phyloP scores from a whole-genome alignment of 2,329 filamentous ascomycete species.

The Cryphonectria nitschkei region DNA sequence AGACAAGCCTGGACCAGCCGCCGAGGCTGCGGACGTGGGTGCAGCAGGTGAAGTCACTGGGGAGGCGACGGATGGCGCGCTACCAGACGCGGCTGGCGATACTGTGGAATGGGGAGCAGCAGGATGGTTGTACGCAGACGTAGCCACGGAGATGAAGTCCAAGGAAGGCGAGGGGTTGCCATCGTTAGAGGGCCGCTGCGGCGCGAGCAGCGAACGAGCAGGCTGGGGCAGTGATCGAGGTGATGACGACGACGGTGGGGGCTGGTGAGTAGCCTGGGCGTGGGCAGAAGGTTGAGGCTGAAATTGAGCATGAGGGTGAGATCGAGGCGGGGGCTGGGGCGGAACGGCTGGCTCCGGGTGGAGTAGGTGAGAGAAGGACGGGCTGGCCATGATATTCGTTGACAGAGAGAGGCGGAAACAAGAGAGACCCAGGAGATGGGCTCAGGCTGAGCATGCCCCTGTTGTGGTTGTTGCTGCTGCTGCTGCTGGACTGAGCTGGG shows the following conservation, averaged over 20 bases:
- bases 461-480: neutral
- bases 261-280: neutral
- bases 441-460: neutral
- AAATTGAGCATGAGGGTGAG: conserved; percentile 1
- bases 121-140: conserved; percentile 15
- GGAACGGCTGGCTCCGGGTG: conserved; percentile 21
- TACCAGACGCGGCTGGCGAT: conserved; percentile 22
- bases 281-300: conserved; percentile 11
- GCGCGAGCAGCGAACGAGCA: neutral
- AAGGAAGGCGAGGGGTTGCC: neutral
- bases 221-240: conserved; percentile 6
- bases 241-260: neutral
- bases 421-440: neutral
- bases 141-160: neutral
- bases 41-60: conserved; percentile 31
- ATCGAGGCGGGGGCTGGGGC: neutral
- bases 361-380: conserved; percentile 31
- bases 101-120: conserved; percentile 17
- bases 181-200: neutral
- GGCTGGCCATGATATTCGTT: conserved; percentile 26
- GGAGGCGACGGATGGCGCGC: conserved; percentile 18
- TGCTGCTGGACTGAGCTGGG: neutral
- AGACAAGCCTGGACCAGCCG: conserved; percentile 17
- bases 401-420: neutral
- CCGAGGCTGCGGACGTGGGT: conserved; percentile 28